Conservation (phyloP, 2,329 filamentous ascomycete genomes). For the Trichoderma sp. region DNA sequence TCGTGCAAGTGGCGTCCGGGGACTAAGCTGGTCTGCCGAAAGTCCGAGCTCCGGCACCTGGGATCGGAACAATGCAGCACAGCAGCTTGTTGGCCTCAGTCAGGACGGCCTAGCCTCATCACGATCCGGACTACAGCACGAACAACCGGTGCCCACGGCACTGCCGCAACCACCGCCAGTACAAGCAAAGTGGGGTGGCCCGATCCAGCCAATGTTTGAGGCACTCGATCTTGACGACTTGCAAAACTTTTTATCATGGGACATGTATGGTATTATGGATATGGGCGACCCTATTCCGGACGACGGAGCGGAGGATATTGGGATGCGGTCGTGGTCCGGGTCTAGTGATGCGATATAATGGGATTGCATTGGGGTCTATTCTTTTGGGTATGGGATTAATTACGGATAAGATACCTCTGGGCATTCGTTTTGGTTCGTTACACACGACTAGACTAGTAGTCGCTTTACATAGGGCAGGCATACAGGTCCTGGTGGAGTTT, state of each 20-base stretch:
- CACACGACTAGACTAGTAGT: neutral
- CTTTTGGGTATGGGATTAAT: neutral
- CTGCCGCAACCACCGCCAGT: neutral
- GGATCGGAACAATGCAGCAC: slow-evolving; percentile 31
- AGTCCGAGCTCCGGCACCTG: slow-evolving; percentile 29
- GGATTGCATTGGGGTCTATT: neutral
- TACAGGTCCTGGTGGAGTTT: neutral
- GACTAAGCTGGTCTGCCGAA: slow-evolving; percentile 28
- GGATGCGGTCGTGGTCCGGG: slow-evolving; percentile 28
- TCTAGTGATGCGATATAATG: slow-evolving; percentile 12
- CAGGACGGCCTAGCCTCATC: slow-evolving; percentile 27
- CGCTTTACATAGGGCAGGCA: neutral
- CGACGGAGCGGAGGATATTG: slow-evolving; percentile 38
- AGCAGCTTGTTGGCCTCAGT: slow-evolving; percentile 31
- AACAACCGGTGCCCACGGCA: slow-evolving; percentile 35
- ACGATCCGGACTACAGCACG: slow-evolving; percentile 40
- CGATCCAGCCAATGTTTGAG: slow-evolving; percentile 34
- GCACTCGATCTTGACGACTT: slow-evolving; percentile 42
- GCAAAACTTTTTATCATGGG: slow-evolving; percentile 43
- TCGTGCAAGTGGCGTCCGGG: slow-evolving; percentile 21
- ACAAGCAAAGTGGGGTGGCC: neutral
- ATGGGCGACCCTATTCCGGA: slow-evolving; percentile 41
- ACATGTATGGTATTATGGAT: slow-evolving; percentile 45
- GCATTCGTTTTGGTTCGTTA: neutral
- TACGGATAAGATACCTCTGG: slow-evolving; percentile 17